Conservation (phyloP, 2,329 filamentous ascomycete species). For the Aspergillus pseudoviridinutans region DNA sequence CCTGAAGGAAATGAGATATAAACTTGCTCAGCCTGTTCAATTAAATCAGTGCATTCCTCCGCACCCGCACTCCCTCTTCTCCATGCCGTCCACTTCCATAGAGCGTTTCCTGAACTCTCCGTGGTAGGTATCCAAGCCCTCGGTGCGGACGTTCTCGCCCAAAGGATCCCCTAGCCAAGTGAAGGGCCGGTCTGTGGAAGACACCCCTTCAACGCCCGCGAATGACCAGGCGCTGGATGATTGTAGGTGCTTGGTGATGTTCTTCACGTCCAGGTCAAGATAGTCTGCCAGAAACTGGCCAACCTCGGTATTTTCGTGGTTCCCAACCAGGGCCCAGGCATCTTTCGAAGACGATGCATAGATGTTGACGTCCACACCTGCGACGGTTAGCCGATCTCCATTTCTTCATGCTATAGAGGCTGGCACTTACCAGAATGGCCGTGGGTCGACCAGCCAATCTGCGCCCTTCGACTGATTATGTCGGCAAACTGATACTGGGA, state of each 20-base stretch:
- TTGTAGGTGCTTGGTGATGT: conserved; percentile 71
- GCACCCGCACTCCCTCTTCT: conserved; percentile 20
- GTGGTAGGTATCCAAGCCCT: conserved; percentile 42
- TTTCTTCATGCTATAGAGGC: not conserved
- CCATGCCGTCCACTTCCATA: not conserved
- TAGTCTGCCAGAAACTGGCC: conserved; percentile 78
- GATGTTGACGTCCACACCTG: conserved; percentile 90
- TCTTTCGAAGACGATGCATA: conserved; percentile 71
- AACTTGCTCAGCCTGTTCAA: not conserved
- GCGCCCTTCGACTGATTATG: conserved; percentile 81
- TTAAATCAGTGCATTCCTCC: conserved; percentile 20
- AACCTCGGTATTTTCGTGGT: conserved; percentile 92
- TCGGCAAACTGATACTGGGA: conserved; percentile 66
- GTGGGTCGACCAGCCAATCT: conserved; percentile 91
- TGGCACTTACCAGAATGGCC: conserved; percentile 63
- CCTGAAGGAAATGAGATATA: not conserved
- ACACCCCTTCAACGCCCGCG: conserved; percentile 1
- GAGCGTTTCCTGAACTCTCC: conserved; percentile 40
- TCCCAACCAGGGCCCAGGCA: conserved; percentile 66
- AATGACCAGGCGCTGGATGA: conserved; percentile 19
- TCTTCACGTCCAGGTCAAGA: conserved; percentile 72
- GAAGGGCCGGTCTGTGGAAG: conserved; percentile 18
- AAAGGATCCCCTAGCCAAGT: conserved; percentile 42
- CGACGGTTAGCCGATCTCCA: conserved; percentile 11
- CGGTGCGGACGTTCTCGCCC: conserved; percentile 33